Evolutionary conservation across 176 grass and related monocot species (phyloP).

Genomic region (Rhynchospora pubera): DNA sequence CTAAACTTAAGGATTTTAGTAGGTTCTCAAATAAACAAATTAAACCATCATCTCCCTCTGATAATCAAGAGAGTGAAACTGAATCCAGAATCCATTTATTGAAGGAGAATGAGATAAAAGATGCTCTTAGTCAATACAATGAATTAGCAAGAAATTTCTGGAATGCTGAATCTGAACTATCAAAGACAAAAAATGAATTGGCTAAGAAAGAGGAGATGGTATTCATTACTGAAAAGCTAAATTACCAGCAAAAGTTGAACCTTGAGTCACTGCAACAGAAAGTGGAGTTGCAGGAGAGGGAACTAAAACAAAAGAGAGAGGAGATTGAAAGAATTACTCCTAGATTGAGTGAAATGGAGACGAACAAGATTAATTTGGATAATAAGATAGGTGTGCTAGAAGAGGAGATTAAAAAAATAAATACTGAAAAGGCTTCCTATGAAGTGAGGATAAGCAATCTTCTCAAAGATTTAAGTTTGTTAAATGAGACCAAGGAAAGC

Average conservation of each 20-base stretch:
- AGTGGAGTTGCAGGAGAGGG: not conserved
- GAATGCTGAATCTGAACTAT: not conserved
- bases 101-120: constrained; percentile 5
- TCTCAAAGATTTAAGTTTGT: constrained; percentile 16
- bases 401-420: not conserved
- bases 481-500: not conserved
- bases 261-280: not conserved
- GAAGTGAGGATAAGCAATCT: not conserved
- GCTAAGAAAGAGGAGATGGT: constrained; percentile 28
- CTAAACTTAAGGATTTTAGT: not conserved
- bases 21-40: not conserved
- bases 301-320: constrained; percentile 9
- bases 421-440: not conserved
- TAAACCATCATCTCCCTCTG: not conserved
- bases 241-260: constrained; percentile 14
- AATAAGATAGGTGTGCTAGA: not conserved
- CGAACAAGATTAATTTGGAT: constrained; percentile 30
- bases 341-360: constrained; percentile 44
- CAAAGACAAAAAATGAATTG: constrained; percentile 17
- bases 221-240: constrained; percentile 1
- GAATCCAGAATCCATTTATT: not conserved
- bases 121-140: not conserved
- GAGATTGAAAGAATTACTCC: constrained; percentile 34
- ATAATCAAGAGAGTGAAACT: not conserved
- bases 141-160: not conserved